Evolutionary conservation across 2,329 filamentous ascomycete genomes (phyloP), one percentile per base, ranked within the genome.

Genomic region (Cladosporium oxysporum): DNA sequence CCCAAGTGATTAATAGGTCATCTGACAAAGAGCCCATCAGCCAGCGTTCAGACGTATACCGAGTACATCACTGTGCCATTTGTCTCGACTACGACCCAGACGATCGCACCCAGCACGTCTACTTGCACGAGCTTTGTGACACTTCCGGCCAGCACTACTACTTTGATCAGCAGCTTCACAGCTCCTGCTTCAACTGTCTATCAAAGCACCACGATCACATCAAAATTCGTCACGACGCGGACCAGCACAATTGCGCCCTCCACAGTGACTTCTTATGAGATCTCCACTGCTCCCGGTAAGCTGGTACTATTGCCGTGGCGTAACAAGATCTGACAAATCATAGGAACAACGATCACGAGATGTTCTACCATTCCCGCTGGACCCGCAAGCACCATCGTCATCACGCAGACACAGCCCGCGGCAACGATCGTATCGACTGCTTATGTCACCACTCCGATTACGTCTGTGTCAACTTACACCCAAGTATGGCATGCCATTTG

Each of bases 381-480:
- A 3, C 33, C 50, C 4, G 49, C 60, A 12, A 21, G 33, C 18
- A 57, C 60, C 0, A 47, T 63, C 2, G 26, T 57, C 2, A 63
- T 63, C n/a, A 63, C 60, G 4, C 26, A 29, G 7, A 55, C 33
- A 6, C 6, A n/a, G 16, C 33, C 60, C 2, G 50, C 50, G 10
- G 23, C 49, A 14, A 63, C 60, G 1, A 8, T 31, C 11, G 50
- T 63, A 12, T 63, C 60, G 12, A 63, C 60, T 12, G 14, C 49
- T 21, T 55, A 44, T 35, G 47, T 57, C 7, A 63, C 60, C 1
- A 44, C 35, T 8, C 49, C 50, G 14, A n/a, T 63, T 8, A 63
- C 50, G 18, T 63, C 60, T 29, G 50, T 63, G 10, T 63, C 60
- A 1, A 63, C 35, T 10, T 63, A 63, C 35, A 63, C 60, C 29